These are phyloP conservation scores for Biscogniauxia sp. DNA, from an alignment of 2,329 filamentous ascomycete species.

Conservation along the genomic window DNA sequence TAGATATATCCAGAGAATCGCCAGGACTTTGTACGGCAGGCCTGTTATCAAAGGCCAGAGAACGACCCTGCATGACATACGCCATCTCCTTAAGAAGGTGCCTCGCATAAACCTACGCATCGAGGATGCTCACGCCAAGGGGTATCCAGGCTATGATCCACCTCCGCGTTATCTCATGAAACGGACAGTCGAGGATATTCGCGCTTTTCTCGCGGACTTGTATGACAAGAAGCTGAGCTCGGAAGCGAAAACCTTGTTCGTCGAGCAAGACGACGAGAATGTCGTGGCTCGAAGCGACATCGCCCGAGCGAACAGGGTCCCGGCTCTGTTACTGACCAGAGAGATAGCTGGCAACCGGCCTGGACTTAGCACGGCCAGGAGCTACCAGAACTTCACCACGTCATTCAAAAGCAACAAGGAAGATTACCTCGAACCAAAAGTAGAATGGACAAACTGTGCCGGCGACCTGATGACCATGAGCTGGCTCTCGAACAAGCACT, in stretches of 20 bases:
- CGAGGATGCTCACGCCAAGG: constrained; percentile 14
- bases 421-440: constrained; percentile 48
- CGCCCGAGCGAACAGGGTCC: constrained; percentile 32
- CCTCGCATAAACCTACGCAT: constrained; percentile 12
- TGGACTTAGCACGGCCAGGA: constrained; percentile 35
- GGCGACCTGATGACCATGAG: constrained; percentile 58
- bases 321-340: constrained; percentile 46
- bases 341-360: constrained; percentile 47
- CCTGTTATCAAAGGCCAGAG: constrained; percentile 5
- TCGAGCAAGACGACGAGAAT: constrained; percentile 30
- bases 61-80: constrained; percentile 23
- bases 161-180: constrained; percentile 22
- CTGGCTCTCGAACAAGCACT: constrained; percentile 53
- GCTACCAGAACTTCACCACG: constrained; percentile 44
- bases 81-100: constrained; percentile 29
- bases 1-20: constrained; percentile 23
- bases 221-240: constrained; percentile 19
- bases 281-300: constrained; percentile 27
- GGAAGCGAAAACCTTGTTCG: constrained; percentile 27
- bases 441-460: constrained; percentile 60
- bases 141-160: constrained; percentile 17
- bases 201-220: constrained; percentile 39
- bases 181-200: constrained; percentile 34
- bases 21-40: constrained; percentile 24
- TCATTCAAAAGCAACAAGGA: constrained; percentile 46